A percentile compares a stretch with the other conserved stretches of the same genome.
Evolutionary conservation across 306 rosid species (phyloP).

Genomic region (Prunus armeniaca): DNA sequence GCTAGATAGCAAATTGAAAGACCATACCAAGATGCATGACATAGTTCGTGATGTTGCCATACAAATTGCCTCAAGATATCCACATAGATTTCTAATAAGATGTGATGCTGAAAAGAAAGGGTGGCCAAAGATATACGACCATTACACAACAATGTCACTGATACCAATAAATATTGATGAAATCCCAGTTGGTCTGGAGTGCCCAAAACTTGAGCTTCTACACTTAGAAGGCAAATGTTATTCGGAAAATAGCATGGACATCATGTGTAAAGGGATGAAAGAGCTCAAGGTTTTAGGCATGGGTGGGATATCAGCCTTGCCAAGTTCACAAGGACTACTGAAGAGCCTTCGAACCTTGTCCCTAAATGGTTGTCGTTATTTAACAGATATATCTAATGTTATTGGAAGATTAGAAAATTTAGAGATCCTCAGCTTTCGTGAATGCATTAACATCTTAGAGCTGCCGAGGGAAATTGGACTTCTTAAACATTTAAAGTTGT

Average conservation of each 20-base stretch:
- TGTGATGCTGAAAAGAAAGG: not conserved
- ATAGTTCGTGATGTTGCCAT: constrained; percentile 21
- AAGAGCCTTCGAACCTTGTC: not conserved
- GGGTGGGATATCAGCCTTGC: accelerated
- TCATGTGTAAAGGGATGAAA: not conserved
- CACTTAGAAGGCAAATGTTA: accelerated
- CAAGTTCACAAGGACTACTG: not conserved
- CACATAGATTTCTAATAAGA: not conserved
- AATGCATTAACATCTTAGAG: accelerated
- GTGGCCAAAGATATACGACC: not conserved
- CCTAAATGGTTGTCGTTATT: not conserved
- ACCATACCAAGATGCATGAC: constrained; percentile 13
- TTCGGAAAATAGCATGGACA: not conserved
- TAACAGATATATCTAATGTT: not conserved
- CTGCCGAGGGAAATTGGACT: not conserved
- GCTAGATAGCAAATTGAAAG: accelerated
- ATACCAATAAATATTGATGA: not conserved
- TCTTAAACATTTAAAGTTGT: not conserved
- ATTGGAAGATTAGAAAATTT: not conserved
- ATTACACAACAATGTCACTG: not conserved
- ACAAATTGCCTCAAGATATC: not conserved
- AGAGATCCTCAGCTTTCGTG: not conserved
- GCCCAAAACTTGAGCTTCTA: not conserved
- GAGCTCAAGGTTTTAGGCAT: not conserved
- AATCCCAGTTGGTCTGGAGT: not conserved